Base-by-base conservation (phyloP, 164 flowering plant genomes). In the Liriodendron chinense region DNA sequence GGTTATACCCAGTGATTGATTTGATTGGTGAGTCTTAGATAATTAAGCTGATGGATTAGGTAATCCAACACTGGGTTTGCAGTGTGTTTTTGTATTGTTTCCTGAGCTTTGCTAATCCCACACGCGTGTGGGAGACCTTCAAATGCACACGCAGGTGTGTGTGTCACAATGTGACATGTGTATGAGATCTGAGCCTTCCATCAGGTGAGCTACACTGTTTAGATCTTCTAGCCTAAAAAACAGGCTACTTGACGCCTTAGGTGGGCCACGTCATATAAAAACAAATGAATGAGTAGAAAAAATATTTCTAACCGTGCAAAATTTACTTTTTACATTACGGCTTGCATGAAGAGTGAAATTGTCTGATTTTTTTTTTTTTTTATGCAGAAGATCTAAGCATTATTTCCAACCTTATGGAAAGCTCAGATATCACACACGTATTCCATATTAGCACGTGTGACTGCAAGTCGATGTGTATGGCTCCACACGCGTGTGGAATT, bases 51-150 rank as follows among this genome's bases (percentile, higher is more conserved):
- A 67, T 34, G 47, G 49, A 67, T 28, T 80, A 79, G 84, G 82
- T 76, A 68, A 77, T 76, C 84, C 78, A 85, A 67, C 65, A 61
- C 62, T 21, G 61, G 53, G 69, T 67, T 28, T 67, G 43, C n/a
- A 12, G 9, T 67, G 18, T 72, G 75, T 72, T 13, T 72, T 68
- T 43, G 26, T 53, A 64, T 73, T 43, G 65, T 49, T 18, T 47
- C 20, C 18, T 3, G 16, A 53, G 18, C 12, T 53, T 16, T 1
- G 16, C 59, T 53, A 12, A 53, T 12, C 59, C 59, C 59, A 53
- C 59, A 12, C 59, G 59, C 59, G 20, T 16, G 13, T 53, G 16
- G 43, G 43, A 34, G 7, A 6, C 43, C 43, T 34, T 34, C 43
- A 34, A 6, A 34, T 34, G 5, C 43, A 34, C 43, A 34, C 43